phyloP scores from a whole-genome alignment of 192 early-diverging fungal species.

The Backusella circina region DNA sequence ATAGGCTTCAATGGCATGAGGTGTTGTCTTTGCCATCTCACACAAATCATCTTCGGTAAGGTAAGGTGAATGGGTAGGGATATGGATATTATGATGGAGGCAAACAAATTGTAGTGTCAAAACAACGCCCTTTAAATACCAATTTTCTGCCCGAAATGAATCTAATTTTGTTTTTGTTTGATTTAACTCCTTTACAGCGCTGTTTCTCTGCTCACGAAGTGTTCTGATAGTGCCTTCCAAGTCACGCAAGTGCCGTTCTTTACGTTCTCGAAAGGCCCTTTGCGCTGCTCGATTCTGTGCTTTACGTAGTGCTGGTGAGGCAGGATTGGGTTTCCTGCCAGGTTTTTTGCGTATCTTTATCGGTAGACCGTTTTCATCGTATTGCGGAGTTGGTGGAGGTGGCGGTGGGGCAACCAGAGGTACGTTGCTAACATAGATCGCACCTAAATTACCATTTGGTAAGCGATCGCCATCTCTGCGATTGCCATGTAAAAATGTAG shows the following conservation, averaged over 20 bases:
- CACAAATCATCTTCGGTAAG: constrained; percentile 26
- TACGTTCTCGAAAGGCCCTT: constrained; percentile 87
- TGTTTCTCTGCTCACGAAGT: constrained; percentile 56
- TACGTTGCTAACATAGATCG: constrained; percentile 8
- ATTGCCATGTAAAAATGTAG: background rate
- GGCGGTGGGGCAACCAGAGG: background rate
- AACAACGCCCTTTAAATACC: constrained; percentile 46
- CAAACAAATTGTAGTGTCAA: constrained; percentile 44
- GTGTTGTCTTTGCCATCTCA: constrained; percentile 32
- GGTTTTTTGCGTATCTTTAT: constrained; percentile 52
- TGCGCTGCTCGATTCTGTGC: constrained; percentile 90
- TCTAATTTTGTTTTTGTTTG: constrained; percentile 43
- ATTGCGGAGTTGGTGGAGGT: background rate
- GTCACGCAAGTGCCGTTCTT: constrained; percentile 71
- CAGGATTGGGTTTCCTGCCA: constrained; percentile 59
- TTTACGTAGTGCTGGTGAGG: constrained; percentile 56
- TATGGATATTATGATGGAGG: constrained; percentile 33
- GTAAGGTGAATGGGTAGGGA: constrained; percentile 32
- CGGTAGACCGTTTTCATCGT: constrained; percentile 31
- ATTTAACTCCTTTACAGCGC: constrained; percentile 40
- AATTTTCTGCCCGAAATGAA: constrained; percentile 41
- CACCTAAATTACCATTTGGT: background rate
- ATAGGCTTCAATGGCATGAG: constrained; percentile 34
- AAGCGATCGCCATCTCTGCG: background rate
- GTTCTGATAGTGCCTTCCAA: constrained; percentile 72